Conservation (phyloP, 2,329 filamentous ascomycete species). For the Penicillium janthinellum region DNA sequence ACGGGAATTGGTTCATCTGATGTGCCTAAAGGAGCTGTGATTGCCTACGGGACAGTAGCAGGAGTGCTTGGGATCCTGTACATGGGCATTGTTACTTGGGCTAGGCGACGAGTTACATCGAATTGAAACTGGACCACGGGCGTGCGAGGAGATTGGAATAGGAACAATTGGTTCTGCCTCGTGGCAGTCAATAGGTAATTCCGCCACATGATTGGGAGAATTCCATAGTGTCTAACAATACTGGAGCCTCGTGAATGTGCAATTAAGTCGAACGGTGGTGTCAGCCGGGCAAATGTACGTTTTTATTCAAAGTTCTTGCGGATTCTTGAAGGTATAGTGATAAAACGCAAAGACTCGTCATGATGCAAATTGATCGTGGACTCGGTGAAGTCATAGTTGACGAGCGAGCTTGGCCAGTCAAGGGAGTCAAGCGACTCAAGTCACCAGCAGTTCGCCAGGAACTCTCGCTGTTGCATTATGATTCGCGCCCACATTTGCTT, state of each 20-base stretch:
- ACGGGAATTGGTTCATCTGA: conserved; percentile 44
- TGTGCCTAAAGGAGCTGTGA: conserved; percentile 37
- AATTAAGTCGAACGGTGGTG: no score
- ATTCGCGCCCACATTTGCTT: neutral
- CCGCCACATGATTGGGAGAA: neutral
- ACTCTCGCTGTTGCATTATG: neutral
- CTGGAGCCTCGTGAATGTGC: neutral
- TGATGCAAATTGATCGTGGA: neutral
- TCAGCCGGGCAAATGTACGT: no score
- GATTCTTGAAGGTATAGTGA: no score
- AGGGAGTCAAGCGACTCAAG: neutral
- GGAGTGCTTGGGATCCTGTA: conserved; percentile 52
- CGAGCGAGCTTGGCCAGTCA: neutral
- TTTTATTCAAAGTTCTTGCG: no score
- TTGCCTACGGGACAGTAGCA: conserved; percentile 55
- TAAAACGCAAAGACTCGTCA: neutral
- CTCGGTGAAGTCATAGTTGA: neutral
- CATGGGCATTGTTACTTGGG: conserved; percentile 24
- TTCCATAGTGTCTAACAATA: neutral
- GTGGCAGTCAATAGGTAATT: neutral
- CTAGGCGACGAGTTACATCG: neutral
- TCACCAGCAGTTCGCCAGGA: neutral
- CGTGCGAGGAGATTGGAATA: neutral
- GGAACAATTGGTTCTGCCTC: neutral
- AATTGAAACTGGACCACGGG: neutral